Evolutionary conservation across 352 stramenopile species (phyloP), one percentile per base, ranked within the genome.

Genomic region (Pythium sp.): DNA sequence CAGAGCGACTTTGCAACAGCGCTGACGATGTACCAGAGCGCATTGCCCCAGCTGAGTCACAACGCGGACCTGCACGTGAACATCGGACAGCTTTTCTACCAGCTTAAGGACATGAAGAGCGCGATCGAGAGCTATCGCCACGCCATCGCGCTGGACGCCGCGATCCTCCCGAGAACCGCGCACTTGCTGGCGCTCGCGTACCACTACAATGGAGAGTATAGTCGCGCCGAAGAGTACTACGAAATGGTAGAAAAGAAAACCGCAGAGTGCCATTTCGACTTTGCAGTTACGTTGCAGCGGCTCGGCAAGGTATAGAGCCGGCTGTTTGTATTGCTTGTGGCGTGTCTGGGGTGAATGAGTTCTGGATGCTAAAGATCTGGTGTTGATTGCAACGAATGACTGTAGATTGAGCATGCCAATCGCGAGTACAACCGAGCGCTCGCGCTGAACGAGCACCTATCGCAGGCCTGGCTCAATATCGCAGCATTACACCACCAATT

Each of bases 401-500:
- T 36, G 49, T 63, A 89, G 81, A 78, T 88, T 38, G n/a, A 77
- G 34, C 69, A 78, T 12, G 79, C 81, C 20, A 74, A 68, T n/a
- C 62, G 68, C 20, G 78, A 75, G 63, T 90, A 83, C 70, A 80
- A 82, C 43, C 51, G 64, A 14, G 81, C 79, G 26, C 62, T 90
- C 12, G 60, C 51, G 14, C 63, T 81, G 5, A 64, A 83, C 20
- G 71, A 70, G 20, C 67, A 60, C 2, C 66, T 79, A 12, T 43
- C 70, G 26, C 36, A 75, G 24, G 87, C 84, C 36, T 81, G 78
- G 66, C 70, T 92, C 28, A 92, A 92, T 65, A 72, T 95, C 46
- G 87, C 85, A 22, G 76, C 82, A 7, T 66, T 92, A 22, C 79
- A 93, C 41, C 84, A 93, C 34, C 72, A 75, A 38, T 79, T 83